Percentiles rank a stretch among this genome's conserved stretches.
Evolutionary conservation across 768 basidiomycete genomes (phyloP).

Genomic region (Xerocomus potaroensis): DNA sequence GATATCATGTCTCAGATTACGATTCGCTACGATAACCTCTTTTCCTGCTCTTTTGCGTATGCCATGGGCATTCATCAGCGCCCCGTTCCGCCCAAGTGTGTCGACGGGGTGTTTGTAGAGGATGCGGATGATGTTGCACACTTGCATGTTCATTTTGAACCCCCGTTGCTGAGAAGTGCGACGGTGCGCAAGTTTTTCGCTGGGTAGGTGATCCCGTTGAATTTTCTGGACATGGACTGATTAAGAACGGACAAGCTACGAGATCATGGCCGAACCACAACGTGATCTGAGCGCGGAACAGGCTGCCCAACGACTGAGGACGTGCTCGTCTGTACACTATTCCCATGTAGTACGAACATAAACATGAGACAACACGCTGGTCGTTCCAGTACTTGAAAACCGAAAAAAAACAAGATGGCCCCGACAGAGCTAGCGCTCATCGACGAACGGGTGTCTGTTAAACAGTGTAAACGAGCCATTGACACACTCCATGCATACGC

Average conservation of each 20-base stretch:
- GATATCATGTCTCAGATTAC: constrained; percentile 61
- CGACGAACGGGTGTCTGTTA: constrained; percentile 61
- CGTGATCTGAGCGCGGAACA: constrained; percentile 88
- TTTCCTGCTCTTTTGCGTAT: constrained; percentile 86
- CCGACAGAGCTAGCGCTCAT: constrained; percentile 53
- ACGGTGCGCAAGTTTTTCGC: constrained; percentile 86
- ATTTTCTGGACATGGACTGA: background rate
- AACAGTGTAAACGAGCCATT: constrained; percentile 76
- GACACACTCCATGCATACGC: constrained; percentile 74
- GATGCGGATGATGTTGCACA: constrained; percentile 62
- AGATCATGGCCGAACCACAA: constrained; percentile 88
- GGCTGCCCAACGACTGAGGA: constrained; percentile 65
- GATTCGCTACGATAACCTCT: constrained; percentile 72
- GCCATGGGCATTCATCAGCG: constrained; percentile 94
- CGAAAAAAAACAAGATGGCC: constrained; percentile 38
- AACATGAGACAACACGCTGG: constrained; percentile 16
- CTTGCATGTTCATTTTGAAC: constrained; percentile 82
- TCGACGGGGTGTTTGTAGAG: constrained; percentile 24
- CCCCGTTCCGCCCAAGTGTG: constrained; percentile 45
- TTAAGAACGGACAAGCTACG: constrained; percentile 51
- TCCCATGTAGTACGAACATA: constrained; percentile 1
- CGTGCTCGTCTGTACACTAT: constrained; percentile 59
- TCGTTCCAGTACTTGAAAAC: background rate
- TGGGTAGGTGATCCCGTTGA: constrained; percentile 48
- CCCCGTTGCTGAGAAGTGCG: constrained; percentile 78